Evolutionary conservation across 306 rosid species (phyloP).

Genomic region (Coriaria nepalensis): DNA sequence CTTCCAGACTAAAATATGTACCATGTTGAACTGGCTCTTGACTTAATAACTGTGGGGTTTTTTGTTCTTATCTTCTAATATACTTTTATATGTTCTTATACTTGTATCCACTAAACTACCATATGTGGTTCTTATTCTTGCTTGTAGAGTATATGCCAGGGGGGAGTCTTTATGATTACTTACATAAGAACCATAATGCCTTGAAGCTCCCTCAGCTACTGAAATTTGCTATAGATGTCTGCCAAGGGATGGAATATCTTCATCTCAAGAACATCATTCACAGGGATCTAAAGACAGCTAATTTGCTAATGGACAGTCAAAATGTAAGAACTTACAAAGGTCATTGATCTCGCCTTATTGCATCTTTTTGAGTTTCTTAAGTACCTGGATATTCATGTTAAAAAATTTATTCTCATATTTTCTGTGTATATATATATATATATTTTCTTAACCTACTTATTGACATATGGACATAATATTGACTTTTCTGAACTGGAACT

Average conservation of each 20-base stretch:
- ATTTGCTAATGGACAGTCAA: slow-evolving; percentile 74
- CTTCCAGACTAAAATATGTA: too few species aligned
- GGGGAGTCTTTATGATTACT: slow-evolving; percentile 90
- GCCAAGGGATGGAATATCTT: slow-evolving; percentile 95
- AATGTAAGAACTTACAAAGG: slow-evolving; percentile 46
- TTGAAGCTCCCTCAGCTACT: slow-evolving; percentile 63
- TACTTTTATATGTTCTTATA: too few species aligned
- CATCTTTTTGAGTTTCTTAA: slow-evolving; percentile 10
- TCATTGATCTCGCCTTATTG: slow-evolving; percentile 7
- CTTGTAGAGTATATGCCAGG: slow-evolving; percentile 94
- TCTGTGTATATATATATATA: too few species aligned
- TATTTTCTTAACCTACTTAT: too few species aligned
- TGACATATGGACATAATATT: too few species aligned
- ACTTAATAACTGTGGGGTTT: too few species aligned
- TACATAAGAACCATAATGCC: slow-evolving; percentile 79
- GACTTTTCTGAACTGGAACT: too few species aligned
- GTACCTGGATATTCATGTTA: not conserved
- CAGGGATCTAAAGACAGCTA: slow-evolving; percentile 96
- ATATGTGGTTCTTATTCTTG: slow-evolving; percentile 8
- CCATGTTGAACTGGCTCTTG: too few species aligned
- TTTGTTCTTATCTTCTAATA: too few species aligned
- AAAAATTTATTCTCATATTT: not conserved
- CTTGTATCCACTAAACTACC: not conserved
- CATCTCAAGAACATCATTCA: slow-evolving; percentile 77
- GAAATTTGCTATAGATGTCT: slow-evolving; percentile 79